These are phyloP conservation scores for Zasmidium cellare DNA, from an alignment of 2,329 filamentous ascomycete genomes.

Conservation along the genomic window DNA sequence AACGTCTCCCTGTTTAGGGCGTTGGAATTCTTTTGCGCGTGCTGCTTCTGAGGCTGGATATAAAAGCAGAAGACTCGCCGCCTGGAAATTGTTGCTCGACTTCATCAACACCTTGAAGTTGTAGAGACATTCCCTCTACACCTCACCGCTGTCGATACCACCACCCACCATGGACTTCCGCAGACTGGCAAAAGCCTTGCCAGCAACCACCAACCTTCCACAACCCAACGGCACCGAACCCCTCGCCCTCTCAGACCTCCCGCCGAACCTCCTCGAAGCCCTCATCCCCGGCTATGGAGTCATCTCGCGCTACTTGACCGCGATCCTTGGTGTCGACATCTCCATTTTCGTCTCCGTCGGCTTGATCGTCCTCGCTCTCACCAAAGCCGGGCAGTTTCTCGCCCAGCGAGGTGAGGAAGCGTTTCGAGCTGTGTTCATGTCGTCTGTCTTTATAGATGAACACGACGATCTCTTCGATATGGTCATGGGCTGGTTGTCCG, in stretches of 20 bases:
- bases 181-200: constrained; percentile 23
- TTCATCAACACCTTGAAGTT: not conserved
- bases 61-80: too few species aligned
- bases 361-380: constrained; percentile 43
- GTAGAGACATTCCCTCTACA: not conserved
- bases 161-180: constrained; percentile 29
- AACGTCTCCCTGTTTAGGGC: too few species aligned
- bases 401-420: constrained; percentile 32
- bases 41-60: too few species aligned
- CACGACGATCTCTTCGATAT: constrained; percentile 45
- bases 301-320: constrained; percentile 45
- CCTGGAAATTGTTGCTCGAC: not conserved
- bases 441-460: constrained; percentile 47
- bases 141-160: too few species aligned
- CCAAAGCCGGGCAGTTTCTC: constrained; percentile 40
- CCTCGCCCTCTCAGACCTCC: constrained; percentile 37
- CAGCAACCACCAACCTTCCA: constrained; percentile 1
- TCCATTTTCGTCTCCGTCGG: constrained; percentile 47
- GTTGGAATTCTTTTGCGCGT: too few species aligned
- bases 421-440: constrained; percentile 42
- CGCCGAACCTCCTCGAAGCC: constrained; percentile 49
- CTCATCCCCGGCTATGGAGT: constrained; percentile 53
- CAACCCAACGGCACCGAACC: constrained; percentile 18
- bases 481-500: constrained; percentile 46
- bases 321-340: constrained; percentile 49